Evolutionary conservation across 805 yeast species (phyloP), one percentile per base, ranked within the genome.

Genomic region (Myxozyma nipponensis): DNA sequence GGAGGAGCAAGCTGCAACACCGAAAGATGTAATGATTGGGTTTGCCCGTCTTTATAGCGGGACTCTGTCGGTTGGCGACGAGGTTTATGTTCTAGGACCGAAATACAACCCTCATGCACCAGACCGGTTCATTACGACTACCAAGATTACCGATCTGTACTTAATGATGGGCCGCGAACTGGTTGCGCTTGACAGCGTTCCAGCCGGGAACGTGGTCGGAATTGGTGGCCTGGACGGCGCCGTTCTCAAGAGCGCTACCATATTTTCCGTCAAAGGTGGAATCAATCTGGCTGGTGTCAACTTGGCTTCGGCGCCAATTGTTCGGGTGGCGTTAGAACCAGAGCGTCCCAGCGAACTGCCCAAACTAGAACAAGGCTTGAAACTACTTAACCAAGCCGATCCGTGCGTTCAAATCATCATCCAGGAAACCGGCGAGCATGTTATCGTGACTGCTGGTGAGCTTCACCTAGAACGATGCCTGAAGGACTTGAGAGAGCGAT

Each of bases 261-360:
- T 88, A 44, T 73, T 86, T 4, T 73, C 81, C 42, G 74, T 79
- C 0, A 77, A 75, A 1, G 70, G 76, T 3, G 90, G 89, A 37
- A 81, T 82, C n/a, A 84, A 84, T 59, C 71, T 83, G 44, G 96
- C 96, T 0, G 84, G 87, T 57, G 73, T 88, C 18, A 84, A 81
- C 48, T 69, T 81, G 47, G 45, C 54, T 9, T 77, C 84, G 15
- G 79, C 85, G n/a, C 98, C 98, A 1, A 91, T 93, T 64, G 87
- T 93, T 59, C 81, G 89, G 58, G 96, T 93, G 28, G 97, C 98
- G 0, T 72, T 93, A n/a, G 99, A 93, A 65, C 96, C 99, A 1
- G 83, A 78, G 3, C 85, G 88, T 60, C 96, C 96, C 7, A 76
- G 83, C 43, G 82, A 88, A 59, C 78, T 89, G 75, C 82, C 78